Evolutionary conservation across 1,139 yeast genomes (phyloP).

Genomic region (Blastobotrys apis): DNA sequence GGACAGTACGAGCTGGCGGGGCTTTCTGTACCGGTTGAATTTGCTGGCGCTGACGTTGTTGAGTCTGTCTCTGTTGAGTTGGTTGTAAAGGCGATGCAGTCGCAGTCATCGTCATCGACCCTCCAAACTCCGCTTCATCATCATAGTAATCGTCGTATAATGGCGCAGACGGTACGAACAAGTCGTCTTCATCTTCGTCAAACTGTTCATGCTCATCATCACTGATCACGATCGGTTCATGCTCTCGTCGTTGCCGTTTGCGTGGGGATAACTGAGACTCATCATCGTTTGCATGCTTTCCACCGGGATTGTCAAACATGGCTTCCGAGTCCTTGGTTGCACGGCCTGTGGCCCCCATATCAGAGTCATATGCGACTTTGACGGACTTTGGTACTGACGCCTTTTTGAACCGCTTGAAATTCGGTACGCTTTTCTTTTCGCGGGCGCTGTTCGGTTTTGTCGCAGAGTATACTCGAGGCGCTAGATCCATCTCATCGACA

Average conservation of each 20-base stretch:
- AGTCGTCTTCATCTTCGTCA: background rate
- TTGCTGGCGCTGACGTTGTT: background rate
- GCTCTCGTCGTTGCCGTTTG: background rate
- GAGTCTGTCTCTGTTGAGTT: background rate
- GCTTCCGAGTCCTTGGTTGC: background rate
- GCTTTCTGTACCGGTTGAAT: too few relatives aligned
- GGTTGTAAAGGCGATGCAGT: background rate
- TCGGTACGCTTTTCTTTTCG: constrained; percentile 3
- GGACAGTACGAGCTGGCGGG: too few relatives aligned
- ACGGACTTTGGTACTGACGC: background rate
- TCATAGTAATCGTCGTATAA: background rate
- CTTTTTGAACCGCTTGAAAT: constrained; percentile 12
- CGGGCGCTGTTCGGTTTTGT: background rate
- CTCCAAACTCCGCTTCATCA: too few relatives aligned
- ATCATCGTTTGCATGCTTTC: background rate
- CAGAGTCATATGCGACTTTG: background rate
- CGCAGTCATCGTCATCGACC: background rate
- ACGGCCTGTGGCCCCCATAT: too few relatives aligned
- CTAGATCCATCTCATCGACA: constrained; percentile 4
- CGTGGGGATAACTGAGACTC: too few relatives aligned
- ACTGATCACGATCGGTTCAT: background rate
- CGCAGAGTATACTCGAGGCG: too few relatives aligned
- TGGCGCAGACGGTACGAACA: background rate
- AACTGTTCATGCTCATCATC: too few relatives aligned
- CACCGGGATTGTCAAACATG: background rate